These are phyloP conservation scores for Blastocystis sp. DNA, from an alignment of 352 stramenopile species.

Conservation along the genomic window DNA sequence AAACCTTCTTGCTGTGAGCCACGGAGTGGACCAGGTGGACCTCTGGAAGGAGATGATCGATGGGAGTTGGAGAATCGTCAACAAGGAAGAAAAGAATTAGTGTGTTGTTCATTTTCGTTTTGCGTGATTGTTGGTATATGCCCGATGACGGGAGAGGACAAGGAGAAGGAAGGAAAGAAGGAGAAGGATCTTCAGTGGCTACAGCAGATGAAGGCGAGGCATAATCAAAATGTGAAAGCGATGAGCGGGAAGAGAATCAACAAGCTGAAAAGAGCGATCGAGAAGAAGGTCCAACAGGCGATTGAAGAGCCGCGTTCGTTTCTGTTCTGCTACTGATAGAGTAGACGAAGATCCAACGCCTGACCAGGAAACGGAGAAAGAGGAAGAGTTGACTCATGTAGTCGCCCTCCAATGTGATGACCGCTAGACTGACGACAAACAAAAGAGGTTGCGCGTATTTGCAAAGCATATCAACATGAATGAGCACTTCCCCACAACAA, in stretches of 20 bases:
- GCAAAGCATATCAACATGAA: slow-evolving; percentile 49
- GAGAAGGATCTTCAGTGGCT: slow-evolving; percentile 8
- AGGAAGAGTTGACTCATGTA: not conserved
- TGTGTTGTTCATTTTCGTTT: slow-evolving; percentile 1
- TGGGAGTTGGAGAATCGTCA: slow-evolving; percentile 85
- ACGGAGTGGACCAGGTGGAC: slow-evolving; percentile 93
- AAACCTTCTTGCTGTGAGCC: slow-evolving; percentile 95
- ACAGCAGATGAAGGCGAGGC: not conserved
- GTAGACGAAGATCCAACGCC: not conserved
- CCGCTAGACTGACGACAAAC: not conserved
- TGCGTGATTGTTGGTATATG: not conserved
- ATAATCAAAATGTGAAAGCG: slow-evolving; percentile 19
- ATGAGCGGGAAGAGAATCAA: slow-evolving; percentile 14
- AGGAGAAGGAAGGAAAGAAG: not conserved
- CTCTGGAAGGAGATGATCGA: slow-evolving; percentile 97
- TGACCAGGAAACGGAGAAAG: not conserved
- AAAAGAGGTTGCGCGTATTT: slow-evolving; percentile 1
- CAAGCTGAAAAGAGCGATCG: not conserved
- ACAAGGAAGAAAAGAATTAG: not conserved
- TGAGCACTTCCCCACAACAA: not conserved
- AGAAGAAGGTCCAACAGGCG: not conserved
- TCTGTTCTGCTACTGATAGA: not conserved
- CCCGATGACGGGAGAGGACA: not conserved
- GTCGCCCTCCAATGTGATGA: not conserved
- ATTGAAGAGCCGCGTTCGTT: not conserved